A percentile compares a stretch with the other conserved stretches of the same genome.
phyloP scores from a whole-genome alignment of 2,329 filamentous ascomycete genomes.

The Paraphoma chrysanthemicola region DNA sequence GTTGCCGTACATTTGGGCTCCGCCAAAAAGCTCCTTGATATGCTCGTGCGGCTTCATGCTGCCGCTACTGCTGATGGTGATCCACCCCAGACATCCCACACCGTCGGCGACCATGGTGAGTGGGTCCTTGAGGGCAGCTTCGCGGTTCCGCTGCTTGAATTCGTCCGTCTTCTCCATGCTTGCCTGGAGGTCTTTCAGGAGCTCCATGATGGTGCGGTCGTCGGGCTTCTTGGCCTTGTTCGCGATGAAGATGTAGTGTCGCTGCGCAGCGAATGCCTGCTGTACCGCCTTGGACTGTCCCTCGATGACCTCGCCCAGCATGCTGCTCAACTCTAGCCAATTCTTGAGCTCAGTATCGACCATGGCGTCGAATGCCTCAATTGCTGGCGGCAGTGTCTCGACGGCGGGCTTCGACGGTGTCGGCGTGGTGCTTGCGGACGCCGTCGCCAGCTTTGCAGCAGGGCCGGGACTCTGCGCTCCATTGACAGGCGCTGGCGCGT shows the following conservation, averaged over 20 bases:
- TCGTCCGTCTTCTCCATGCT: constrained; percentile 79
- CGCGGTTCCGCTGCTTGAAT: constrained; percentile 82
- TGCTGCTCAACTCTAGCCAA: constrained; percentile 79
- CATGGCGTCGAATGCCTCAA: constrained; percentile 87
- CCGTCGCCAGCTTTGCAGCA: constrained; percentile 30
- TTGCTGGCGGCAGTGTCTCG: constrained; percentile 62
- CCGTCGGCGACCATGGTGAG: constrained; percentile 88
- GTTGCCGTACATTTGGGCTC: constrained; percentile 94
- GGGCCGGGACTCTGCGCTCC: constrained; percentile 34
- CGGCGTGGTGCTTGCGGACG: constrained; percentile 40
- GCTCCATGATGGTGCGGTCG: constrained; percentile 72
- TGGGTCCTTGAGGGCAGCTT: constrained; percentile 77
- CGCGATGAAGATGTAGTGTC: constrained; percentile 85
- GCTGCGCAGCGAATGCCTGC: constrained; percentile 80
- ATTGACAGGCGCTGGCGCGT: constrained; percentile 21
- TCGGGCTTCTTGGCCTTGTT: constrained; percentile 94
- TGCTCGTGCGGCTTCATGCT: constrained; percentile 77
- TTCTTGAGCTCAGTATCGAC: constrained; percentile 76
- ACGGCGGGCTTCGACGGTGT: constrained; percentile 46
- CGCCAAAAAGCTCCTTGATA: constrained; percentile 80
- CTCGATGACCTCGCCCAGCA: constrained; percentile 77
- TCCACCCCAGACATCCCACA: constrained; percentile 89
- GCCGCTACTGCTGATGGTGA: constrained; percentile 71
- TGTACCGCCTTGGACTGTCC: constrained; percentile 72
- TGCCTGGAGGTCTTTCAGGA: constrained; percentile 87